Percentiles rank a stretch among this genome's conserved stretches.
phyloP scores from a whole-genome alignment of 2,329 filamentous ascomycete species.

The Aspergillus unguis region DNA sequence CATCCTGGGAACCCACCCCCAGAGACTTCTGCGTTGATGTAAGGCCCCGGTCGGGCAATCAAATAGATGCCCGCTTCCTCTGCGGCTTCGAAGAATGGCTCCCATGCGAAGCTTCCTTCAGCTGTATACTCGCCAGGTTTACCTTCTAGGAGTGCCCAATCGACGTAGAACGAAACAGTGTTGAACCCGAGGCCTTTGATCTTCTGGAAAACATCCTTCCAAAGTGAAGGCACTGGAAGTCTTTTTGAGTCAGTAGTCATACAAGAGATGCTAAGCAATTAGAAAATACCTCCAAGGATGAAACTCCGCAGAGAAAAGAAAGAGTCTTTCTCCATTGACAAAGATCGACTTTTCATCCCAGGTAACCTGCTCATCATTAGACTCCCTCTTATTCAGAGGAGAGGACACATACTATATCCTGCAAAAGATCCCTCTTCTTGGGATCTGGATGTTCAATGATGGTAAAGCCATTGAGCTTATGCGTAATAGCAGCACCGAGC shows the following conservation, averaged over 20 bases:
- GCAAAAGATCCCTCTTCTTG: constrained; percentile 49
- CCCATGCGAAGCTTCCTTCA: constrained; percentile 68
- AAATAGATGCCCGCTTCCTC: constrained; percentile 71
- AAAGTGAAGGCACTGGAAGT: constrained; percentile 60
- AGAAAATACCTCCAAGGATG: constrained; percentile 59
- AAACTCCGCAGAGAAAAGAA: constrained; percentile 71
- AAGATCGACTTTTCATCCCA: constrained; percentile 72
- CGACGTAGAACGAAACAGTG: constrained; percentile 71
- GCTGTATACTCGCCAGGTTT: constrained; percentile 66
- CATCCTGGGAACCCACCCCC: constrained; percentile 80
- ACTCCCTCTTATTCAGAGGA: background rate
- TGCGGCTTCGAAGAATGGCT: constrained; percentile 75
- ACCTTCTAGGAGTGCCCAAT: constrained; percentile 76
- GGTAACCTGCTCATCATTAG: constrained; percentile 48
- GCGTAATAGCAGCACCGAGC: constrained; percentile 49
- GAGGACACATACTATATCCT: constrained; percentile 51
- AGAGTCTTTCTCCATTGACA: constrained; percentile 65
- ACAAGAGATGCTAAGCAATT: background rate
- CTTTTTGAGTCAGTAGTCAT: constrained; percentile 28
- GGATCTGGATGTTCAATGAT: constrained; percentile 37
- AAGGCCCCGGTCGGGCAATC: constrained; percentile 67
- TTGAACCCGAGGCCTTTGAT: constrained; percentile 79
- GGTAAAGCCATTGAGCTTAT: constrained; percentile 50
- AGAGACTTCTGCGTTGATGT: constrained; percentile 73
- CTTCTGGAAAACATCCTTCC: constrained; percentile 76